Percentiles rank a stretch among this genome's conserved stretches.
Evolutionary conservation across 129 eudicot species (phyloP).

Genomic region (Centaurea solstitialis): DNA sequence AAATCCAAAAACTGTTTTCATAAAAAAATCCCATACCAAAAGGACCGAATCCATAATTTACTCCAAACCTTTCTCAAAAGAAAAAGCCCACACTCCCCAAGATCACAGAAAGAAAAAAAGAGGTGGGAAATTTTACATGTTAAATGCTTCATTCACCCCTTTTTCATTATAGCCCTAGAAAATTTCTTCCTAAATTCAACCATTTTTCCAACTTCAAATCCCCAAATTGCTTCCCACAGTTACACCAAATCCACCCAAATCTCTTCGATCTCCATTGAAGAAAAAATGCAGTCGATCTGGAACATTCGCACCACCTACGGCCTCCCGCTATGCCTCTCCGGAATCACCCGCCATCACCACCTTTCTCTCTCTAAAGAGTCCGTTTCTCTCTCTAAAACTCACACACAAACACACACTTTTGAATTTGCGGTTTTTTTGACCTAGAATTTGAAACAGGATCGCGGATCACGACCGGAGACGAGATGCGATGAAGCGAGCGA

Average conservation of each 20-base stretch:
- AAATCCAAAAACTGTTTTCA: neutral
- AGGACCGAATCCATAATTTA: neutral
- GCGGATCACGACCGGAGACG: constrained; percentile 57
- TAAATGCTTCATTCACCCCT: neutral
- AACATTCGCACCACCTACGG: constrained; percentile 35
- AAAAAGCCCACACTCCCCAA: neutral
- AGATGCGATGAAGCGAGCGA: constrained; percentile 31
- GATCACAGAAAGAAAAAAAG: neutral
- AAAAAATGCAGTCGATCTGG: constrained; percentile 36
- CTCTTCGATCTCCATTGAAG: constrained; percentile 4
- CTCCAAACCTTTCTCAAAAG: neutral
- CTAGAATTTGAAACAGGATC: constrained; percentile 21
- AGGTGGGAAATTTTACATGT: constrained; percentile 17
- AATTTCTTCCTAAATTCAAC: constrained; percentile 15
- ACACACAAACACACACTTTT: neutral
- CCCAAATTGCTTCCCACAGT: neutral
- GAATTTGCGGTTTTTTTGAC: constrained; percentile 1
- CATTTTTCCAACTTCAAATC: neutral
- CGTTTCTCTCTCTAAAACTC: neutral
- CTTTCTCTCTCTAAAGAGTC: constrained; percentile 31
- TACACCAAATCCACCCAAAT: neutral
- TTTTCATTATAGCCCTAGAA: constrained; percentile 29
- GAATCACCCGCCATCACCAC: constrained; percentile 28
- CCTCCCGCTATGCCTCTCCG: constrained; percentile 48
- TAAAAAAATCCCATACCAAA: neutral